Base-by-base conservation (phyloP, 1,284 basidiomycete genomes). In the Puccinia coronata region DNA sequence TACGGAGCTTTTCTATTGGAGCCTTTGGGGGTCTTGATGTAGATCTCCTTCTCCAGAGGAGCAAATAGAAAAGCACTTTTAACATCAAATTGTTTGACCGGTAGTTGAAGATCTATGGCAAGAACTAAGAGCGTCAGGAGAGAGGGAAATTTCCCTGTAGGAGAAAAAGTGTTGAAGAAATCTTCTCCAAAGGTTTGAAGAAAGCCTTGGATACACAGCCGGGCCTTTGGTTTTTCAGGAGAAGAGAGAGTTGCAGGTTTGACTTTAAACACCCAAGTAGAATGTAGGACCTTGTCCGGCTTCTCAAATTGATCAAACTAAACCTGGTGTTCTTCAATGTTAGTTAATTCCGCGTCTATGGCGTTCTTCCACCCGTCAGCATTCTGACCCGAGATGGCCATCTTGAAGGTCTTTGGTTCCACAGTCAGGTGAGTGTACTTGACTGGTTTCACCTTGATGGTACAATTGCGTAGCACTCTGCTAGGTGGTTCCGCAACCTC, bases 171-270 rank as follows among this genome's bases (percentile, higher is more conserved):
- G n/a, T n/a, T n/a, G n/a, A n/a, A n/a, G n/a, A n/a, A n/a, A n/a
- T n/a, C n/a, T n/a, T n/a, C n/a, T n/a, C n/a, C n/a, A n/a, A n/a
- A n/a, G n/a, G n/a, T n/a, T n/a, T n/a, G n/a, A n/a, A n/a, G n/a
- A n/a, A n/a, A n/a, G n/a, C n/a, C n/a, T n/a, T n/a, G n/a, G n/a
- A n/a, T 57, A 23, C 55, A 57, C 6, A 57, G 28, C 23, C 55
- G 55, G 5, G 55, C 55, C 55, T 57, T 57, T 9, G 28, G 55
- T 31, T 57, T 57, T 23, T 31, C 28, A 9, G 55, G 23, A 23
- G 55, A 57, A 57, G 55, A 57, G 55, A 23, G 8, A 57, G 55
- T 57, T n/a, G 55, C 55, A 6, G 55, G 55, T 57, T 57, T 57
- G 6, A 23, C 23, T 23, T 31, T 23, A 23, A 57, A 57, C 8